Base-by-base conservation (phyloP, 1,139 yeast genomes). In the Ogataea hybrid region DNA sequence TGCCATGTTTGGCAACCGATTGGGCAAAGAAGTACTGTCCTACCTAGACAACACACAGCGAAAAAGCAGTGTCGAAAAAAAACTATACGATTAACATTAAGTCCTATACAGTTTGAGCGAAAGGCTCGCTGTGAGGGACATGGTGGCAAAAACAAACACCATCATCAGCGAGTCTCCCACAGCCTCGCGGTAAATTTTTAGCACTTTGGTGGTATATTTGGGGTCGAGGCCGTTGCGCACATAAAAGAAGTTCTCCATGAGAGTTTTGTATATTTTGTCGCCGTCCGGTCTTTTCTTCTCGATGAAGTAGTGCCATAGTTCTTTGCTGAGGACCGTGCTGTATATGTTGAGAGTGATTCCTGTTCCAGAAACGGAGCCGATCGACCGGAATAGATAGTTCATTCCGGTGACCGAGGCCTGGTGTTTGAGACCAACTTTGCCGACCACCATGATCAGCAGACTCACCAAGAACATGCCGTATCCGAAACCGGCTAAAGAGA, bases 281-380 rank as follows among this genome's bases (percentile, higher is more conserved):
- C 67, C 67, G 53, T 65, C 58, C 2, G 57, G 56, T 21, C 44
- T 52, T n/a, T 53, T 44, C 38, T 45, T 51, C 25, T 46, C 43
- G 3, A 46, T 39, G 33, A 64, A 57, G 44, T 56, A 67, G 6
- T 47, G 51, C 52, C 61, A 56, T 23, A 69, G 42, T 15, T 57
- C 59, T 10, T 44, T 39, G 16, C 56, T 39, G 35, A 69, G 48
- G 6, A 56, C 52, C 32, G 56, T 56, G 37, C 65, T 68, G 49
- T 65, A 73, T 0, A 67, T 49, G 3, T 69, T 63, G 20, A 73
- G 53, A 0, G 73, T 61, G 4, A 71, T 51, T 3, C 77, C 72
- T 2, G 71, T 73, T 41, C 78, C 77, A 10, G 70, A 49, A 11
- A 71, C 74, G 41, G 69, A 69, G 20, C 79, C 79, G 37, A 71